Evolutionary conservation across 805 yeast species (phyloP), one percentile per base, ranked within the genome.

Genomic region (Saccharomycopsis sp.): DNA sequence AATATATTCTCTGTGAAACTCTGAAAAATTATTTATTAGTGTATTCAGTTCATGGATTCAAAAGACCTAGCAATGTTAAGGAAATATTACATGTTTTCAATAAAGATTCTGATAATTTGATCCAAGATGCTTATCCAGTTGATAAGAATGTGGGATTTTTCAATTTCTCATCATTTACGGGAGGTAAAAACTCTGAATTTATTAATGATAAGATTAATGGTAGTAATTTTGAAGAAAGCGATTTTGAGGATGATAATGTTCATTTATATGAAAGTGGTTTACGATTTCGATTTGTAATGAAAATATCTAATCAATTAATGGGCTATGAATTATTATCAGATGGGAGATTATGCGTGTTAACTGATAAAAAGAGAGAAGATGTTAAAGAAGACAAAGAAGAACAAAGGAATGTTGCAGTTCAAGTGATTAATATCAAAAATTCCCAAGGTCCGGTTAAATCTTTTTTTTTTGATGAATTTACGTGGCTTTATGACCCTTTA

Each of bases 21-120:
- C n/a, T n/a, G n/a, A n/a, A n/a, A n/a, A 54, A 58, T 35, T 66
- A 55, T 44, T 42, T 69, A 9, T 50, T 68, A 31, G 57, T 68
- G 3, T 67, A 61, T 44, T 60, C 62, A 30, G 32, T 57, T 3
- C 20, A 35, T 20, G 28, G 37, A 12, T 30, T 35, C 13, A 31
- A 32, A 20, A 13, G 39, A 39, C n/a, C n/a, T n/a, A n/a, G n/a
- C n/a, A n/a, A n/a, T n/a, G n/a, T n/a, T n/a, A n/a, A n/a, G n/a
- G n/a, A n/a, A n/a, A n/a, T n/a, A n/a, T 26, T 45, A 12, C 34
- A 36, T 15, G 40, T 41, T 19, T 45, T 25, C 34, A 32, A 32
- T 20, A 30, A 45, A 14, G 37, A 36, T 27, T 29, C 37, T 5
- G 49, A 40, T 14, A 32, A 32, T 19, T 21, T 46, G n/a, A 34